Base-by-base conservation (phyloP, 768 basidiomycete species). In the Serendipita sp. region DNA sequence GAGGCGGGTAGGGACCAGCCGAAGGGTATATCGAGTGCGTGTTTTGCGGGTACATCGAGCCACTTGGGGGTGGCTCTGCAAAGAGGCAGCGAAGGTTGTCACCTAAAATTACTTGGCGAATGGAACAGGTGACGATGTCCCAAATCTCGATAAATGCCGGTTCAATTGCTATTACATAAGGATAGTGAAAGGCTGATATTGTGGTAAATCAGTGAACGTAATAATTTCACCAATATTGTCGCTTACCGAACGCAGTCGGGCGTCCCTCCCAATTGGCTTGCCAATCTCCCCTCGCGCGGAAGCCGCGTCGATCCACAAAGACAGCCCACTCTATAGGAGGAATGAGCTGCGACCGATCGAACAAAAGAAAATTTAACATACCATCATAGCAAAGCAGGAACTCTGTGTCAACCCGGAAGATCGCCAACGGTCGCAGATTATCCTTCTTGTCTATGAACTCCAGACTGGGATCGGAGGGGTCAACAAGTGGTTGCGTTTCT, bases 351-450 rank as follows among this genome's bases (percentile, higher is more conserved):
- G 17, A 7, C 34, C 16, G 42, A 38, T 63, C 51, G 5, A 48
- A 16, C 3, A 26, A 14, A 42, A 16, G 14, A 11, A 9, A 48
- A 7, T 38, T 14, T 7, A 63, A 76, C 82, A 70, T 65, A 94
- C 95, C 93, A 72, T 98, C 96, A 74, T 98, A 99, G 71, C 96
- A 99, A 38, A 99, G 75, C 60, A 99, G 74, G 74, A 99, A 98
- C 70, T 98, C 95, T 67, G 91, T 94, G 67, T 92, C 90, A 62
- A 98, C 89, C 61, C 96, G 82, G 72, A 94, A 99, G 64, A 99
- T 96, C 3, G 96, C 91, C 79, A 98, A 90, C 3, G 96, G 96
- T 50, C 86, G 79, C 45, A 95, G 77, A 70, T 85, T 90, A 71
- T 95, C 92, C 64, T 85, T 76, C 73, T 86, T 91, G 66, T 90